phyloP scores from a whole-genome alignment of 768 basidiomycete species.

The Boletus rubroflammeus region DNA sequence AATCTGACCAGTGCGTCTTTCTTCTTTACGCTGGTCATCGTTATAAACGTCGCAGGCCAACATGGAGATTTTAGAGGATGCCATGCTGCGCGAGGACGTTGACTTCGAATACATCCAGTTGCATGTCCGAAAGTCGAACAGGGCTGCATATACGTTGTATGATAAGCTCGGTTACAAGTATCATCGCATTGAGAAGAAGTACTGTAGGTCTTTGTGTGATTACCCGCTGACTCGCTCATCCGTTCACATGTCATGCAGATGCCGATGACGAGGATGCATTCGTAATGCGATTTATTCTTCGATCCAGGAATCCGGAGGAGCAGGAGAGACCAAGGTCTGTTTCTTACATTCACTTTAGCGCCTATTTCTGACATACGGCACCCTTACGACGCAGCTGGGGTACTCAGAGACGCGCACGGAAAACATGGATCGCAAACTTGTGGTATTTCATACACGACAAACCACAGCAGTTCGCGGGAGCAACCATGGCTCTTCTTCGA shows the following conservation, averaged over 20 bases:
- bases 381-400: constrained; percentile 1
- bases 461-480: constrained; percentile 1
- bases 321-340: constrained; percentile 13
- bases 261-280: constrained; percentile 26
- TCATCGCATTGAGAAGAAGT: constrained; percentile 14
- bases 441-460: constrained; percentile 13
- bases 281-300: constrained; percentile 21
- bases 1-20: constrained; percentile 21
- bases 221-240: not conserved
- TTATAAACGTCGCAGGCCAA: not conserved
- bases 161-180: constrained; percentile 23
- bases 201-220: constrained; percentile 23
- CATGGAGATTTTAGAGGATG: constrained; percentile 16
- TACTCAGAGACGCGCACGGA: not conserved
- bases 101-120: constrained; percentile 23
- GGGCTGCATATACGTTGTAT: constrained; percentile 22
- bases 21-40: not conserved
- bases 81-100: constrained; percentile 19
- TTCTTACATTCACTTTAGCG: not conserved
- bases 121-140: constrained; percentile 30
- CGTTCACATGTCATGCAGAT: constrained; percentile 14
- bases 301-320: not conserved
- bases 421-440: constrained; percentile 14
- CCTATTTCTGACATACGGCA: not conserved
- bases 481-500: constrained; percentile 14